Conservation (phyloP, 331 rosid species). For the Stylosanthes scabra region DNA sequence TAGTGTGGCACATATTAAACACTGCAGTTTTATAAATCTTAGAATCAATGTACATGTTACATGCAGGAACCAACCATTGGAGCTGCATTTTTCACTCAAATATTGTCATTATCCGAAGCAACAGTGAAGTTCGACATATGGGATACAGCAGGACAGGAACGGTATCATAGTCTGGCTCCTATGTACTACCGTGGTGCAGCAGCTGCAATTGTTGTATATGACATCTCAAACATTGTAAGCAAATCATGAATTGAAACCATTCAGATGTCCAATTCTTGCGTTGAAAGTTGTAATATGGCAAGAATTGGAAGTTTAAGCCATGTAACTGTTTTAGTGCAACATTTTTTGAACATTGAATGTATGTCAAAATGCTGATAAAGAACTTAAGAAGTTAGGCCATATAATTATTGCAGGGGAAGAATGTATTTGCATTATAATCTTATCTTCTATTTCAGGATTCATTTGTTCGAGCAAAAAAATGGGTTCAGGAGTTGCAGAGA, state of each 20-base stretch:
- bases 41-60: not conserved
- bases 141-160: conserved; percentile 50
- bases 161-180: conserved; percentile 48
- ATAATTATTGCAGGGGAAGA: too few species aligned
- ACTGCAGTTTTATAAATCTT: conserved; percentile 15
- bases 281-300: too few species aligned
- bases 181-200: conserved; percentile 56
- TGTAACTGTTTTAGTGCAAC: too few species aligned
- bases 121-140: conserved; percentile 48
- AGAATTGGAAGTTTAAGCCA: too few species aligned
- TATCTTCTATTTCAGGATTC: conserved; percentile 61
- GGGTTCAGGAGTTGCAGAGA: conserved; percentile 86
- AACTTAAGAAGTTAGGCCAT: too few species aligned
- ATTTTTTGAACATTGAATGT: too few species aligned
- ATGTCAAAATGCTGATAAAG: too few species aligned
- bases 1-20: not conserved
- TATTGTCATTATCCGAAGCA: conserved; percentile 44
- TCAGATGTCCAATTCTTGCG: not conserved
- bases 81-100: conserved; percentile 49
- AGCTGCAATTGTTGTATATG: conserved; percentile 82
- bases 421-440: not conserved
- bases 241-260: conserved; percentile 9
- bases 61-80: conserved; percentile 47
- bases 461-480: conserved; percentile 76
- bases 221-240: conserved; percentile 71